phyloP scores from a whole-genome alignment of 176 grass and related monocot species.

The Canna indica region DNA sequence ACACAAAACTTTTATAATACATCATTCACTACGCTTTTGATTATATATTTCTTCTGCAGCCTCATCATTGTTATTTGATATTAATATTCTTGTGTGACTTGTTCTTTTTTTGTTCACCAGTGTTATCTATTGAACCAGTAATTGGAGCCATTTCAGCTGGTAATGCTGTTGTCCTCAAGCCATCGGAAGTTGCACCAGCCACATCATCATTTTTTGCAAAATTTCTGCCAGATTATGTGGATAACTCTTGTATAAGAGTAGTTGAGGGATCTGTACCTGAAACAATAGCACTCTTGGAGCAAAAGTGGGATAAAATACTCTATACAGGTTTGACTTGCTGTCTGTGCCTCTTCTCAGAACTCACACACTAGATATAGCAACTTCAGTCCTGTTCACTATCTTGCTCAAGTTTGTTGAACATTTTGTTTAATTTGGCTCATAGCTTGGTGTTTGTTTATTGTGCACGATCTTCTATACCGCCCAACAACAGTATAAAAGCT shows the following conservation, averaged over 20 bases:
- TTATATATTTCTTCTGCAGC: no score
- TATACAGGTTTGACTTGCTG: conserved; percentile 67
- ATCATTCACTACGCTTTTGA: not conserved
- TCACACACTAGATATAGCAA: not conserved
- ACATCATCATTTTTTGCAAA: conserved; percentile 62
- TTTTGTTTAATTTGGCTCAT: not conserved
- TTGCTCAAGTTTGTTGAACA: no score
- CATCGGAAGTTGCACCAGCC: conserved; percentile 75
- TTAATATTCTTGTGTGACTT: no score
- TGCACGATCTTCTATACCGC: not conserved
- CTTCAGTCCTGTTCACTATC: not conserved
- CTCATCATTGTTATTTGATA: no score
- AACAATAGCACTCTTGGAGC: conserved; percentile 59
- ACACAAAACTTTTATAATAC: not conserved
- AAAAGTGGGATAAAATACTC: conserved; percentile 95
- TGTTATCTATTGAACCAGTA: conserved; percentile 69
- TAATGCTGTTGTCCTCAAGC: conserved; percentile 73
- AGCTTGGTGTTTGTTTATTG: not conserved
- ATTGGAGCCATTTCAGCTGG: conserved; percentile 91
- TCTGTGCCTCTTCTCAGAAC: not conserved
- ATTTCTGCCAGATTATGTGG: conserved; percentile 77
- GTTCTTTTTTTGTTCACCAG: conserved; percentile 23
- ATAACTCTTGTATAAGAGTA: conserved; percentile 80
- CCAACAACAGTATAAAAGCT: not conserved
- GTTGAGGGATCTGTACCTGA: conserved; percentile 61